These are phyloP conservation scores for Penicillium sp. DNA, from an alignment of 2,329 filamentous ascomycete species.

Conservation along the genomic window DNA sequence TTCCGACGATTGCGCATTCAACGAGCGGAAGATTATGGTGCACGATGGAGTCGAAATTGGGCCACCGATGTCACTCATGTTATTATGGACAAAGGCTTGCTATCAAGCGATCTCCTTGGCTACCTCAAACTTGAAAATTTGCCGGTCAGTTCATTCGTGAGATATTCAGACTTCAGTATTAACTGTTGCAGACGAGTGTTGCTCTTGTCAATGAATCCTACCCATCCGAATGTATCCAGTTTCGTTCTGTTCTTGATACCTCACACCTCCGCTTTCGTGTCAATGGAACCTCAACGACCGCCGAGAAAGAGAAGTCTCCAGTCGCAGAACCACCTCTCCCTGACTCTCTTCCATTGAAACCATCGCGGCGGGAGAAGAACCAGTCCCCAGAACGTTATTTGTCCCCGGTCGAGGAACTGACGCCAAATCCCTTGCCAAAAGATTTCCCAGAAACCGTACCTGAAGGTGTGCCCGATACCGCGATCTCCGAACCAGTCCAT, in stretches of 20 bases:
- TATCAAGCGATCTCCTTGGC: conserved; percentile 62
- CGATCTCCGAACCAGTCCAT: not conserved
- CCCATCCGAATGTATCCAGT: conserved; percentile 66
- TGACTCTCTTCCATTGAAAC: conserved; percentile 34
- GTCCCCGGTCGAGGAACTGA: conserved; percentile 1
- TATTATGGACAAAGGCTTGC: conserved; percentile 70
- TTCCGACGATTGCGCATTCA: conserved; percentile 69
- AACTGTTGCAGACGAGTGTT: conserved; percentile 29
- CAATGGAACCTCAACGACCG: conserved; percentile 20
- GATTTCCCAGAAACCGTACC: not conserved
- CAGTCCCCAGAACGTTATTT: conserved; percentile 21
- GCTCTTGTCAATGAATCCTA: conserved; percentile 68
- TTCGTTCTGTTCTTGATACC: conserved; percentile 59
- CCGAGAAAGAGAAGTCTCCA: conserved; percentile 13
- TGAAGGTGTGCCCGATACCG: not conserved
- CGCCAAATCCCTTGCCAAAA: not conserved
- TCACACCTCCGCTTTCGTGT: conserved; percentile 53
- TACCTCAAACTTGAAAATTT: conserved; percentile 53
- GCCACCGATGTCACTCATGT: conserved; percentile 67
- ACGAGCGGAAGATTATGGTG: conserved; percentile 74
- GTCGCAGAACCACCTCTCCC: conserved; percentile 6
- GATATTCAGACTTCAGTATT: conserved; percentile 9
- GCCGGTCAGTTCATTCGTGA: conserved; percentile 44
- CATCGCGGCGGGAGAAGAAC: conserved; percentile 18
- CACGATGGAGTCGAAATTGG: conserved; percentile 64